These are phyloP conservation scores for Coelastrella sp. DNA, from an alignment of 139 green algal genomes.

Conservation along the genomic window DNA sequence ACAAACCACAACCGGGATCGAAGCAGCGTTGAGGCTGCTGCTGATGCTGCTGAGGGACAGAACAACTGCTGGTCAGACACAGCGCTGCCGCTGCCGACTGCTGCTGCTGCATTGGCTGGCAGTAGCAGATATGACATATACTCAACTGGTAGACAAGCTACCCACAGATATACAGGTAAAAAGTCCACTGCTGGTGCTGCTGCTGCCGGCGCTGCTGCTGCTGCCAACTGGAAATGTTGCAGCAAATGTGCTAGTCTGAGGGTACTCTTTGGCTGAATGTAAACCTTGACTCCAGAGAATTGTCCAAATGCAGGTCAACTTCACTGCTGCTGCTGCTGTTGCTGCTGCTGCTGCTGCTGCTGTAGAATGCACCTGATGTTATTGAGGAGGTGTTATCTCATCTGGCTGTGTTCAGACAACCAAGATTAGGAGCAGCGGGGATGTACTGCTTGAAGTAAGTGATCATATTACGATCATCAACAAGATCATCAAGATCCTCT, in stretches of 20 bases:
- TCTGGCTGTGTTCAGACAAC: slow-evolving; percentile 38
- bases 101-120: slow-evolving; percentile 52
- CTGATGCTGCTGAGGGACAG: slow-evolving; percentile 38
- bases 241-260: too few relatives aligned
- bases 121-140: slow-evolving; percentile 54
- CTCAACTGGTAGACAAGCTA: slow-evolving; percentile 51
- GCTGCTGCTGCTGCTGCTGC: slow-evolving; percentile 30
- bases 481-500: not conserved
- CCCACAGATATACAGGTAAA: slow-evolving; percentile 41
- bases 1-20: slow-evolving; percentile 27
- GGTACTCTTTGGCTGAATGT: too few relatives aligned
- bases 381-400: slow-evolving; percentile 21
- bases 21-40: slow-evolving; percentile 50
- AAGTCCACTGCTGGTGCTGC: not conserved
- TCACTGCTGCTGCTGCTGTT: slow-evolving; percentile 18
- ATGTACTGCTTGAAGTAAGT: slow-evolving; percentile 40
- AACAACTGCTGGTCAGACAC: not conserved
- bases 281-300: too few relatives aligned
- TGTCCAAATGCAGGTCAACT: too few relatives aligned
- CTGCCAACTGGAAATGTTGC: not conserved
- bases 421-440: slow-evolving; percentile 7
- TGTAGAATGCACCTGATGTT: not conserved
- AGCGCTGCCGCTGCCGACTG: not conserved
- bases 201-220: not conserved
- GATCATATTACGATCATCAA: not conserved